phyloP scores from a whole-genome alignment of 305 asterid species.

The Fraxinus platypoda region DNA sequence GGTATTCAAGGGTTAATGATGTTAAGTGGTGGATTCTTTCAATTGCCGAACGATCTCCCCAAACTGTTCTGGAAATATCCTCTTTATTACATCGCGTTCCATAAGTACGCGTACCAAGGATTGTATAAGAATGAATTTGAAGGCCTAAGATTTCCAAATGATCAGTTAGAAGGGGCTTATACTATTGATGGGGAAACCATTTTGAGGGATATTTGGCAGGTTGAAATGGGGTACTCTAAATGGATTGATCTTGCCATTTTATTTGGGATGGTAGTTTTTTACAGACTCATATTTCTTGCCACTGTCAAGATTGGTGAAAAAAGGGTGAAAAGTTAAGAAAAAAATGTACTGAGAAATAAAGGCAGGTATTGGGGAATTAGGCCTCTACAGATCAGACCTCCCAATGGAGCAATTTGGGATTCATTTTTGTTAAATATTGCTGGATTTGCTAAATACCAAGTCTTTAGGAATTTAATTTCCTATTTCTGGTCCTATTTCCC shows the following conservation, averaged over 20 bases:
- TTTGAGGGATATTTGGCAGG: constrained; percentile 47
- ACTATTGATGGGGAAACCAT: constrained; percentile 44
- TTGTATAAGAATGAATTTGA: constrained; percentile 56
- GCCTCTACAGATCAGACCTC: background rate
- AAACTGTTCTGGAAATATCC: constrained; percentile 64
- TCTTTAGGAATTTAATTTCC: background rate
- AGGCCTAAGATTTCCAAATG: constrained; percentile 26
- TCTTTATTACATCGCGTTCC: constrained; percentile 52
- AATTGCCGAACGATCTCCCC: constrained; percentile 53
- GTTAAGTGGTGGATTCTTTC: constrained; percentile 62
- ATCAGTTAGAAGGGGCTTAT: constrained; percentile 10
- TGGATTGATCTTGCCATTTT: constrained; percentile 57
- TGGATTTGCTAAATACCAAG: background rate
- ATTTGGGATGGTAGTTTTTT: constrained; percentile 44
- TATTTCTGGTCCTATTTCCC: background rate
- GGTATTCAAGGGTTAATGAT: constrained; percentile 65
- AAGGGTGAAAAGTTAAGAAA: constrained; percentile 11
- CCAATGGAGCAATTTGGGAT: background rate
- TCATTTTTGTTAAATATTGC: background rate
- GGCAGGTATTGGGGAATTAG: background rate
- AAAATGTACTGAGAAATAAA: background rate
- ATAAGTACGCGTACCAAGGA: constrained; percentile 57
- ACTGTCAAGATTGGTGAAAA: constrained; percentile 40
- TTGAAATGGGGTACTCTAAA: constrained; percentile 53
- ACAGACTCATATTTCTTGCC: constrained; percentile 43